phyloP scores from a whole-genome alignment of 805 yeast species.

The Candida stauntonica region DNA sequence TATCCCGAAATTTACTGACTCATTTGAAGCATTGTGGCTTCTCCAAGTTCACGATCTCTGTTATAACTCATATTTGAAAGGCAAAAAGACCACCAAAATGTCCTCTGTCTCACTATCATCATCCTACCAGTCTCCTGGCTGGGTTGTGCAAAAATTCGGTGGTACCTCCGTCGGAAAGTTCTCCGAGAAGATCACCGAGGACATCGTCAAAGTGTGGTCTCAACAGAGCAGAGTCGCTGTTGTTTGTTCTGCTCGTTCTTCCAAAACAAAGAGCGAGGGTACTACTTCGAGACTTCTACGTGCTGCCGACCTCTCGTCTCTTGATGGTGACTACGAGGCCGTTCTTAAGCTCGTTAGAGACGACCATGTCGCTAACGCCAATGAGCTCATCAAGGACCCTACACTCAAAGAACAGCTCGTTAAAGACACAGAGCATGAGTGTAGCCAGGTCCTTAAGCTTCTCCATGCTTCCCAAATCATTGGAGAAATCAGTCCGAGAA shows the following conservation, averaged over 20 bases:
- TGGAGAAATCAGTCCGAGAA: slow-evolving; percentile 86
- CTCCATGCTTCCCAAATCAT: slow-evolving; percentile 85
- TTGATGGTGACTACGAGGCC: slow-evolving; percentile 52
- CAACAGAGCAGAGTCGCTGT: slow-evolving; percentile 72
- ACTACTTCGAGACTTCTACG: slow-evolving; percentile 82
- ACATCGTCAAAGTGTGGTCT: slow-evolving; percentile 69
- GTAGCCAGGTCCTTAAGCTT: slow-evolving; percentile 62
- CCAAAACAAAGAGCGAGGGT: slow-evolving; percentile 89
- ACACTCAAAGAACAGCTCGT: slow-evolving; percentile 51
- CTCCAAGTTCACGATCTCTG: too few relatives aligned
- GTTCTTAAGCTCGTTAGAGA: slow-evolving; percentile 64
- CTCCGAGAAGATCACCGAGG: slow-evolving; percentile 77
- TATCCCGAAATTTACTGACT: too few relatives aligned
- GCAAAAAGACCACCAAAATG: slow-evolving; percentile 5
- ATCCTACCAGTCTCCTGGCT: slow-evolving; percentile 31
- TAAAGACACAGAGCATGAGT: slow-evolving; percentile 55
- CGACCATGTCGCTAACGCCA: slow-evolving; percentile 79
- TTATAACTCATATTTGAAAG: too few relatives aligned
- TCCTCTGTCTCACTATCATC: slow-evolving; percentile 18
- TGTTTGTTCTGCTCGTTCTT: slow-evolving; percentile 93
- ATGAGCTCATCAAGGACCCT: slow-evolving; percentile 39
- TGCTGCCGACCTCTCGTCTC: slow-evolving; percentile 78
- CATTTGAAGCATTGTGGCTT: too few relatives aligned
- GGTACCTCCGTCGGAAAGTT: slow-evolving; percentile 97
- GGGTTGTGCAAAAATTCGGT: slow-evolving; percentile 93